Percentiles rank a stretch among this genome's conserved stretches.
Conservation (phyloP, 2,329 filamentous ascomycete species). For the Penicillium sp. region DNA sequence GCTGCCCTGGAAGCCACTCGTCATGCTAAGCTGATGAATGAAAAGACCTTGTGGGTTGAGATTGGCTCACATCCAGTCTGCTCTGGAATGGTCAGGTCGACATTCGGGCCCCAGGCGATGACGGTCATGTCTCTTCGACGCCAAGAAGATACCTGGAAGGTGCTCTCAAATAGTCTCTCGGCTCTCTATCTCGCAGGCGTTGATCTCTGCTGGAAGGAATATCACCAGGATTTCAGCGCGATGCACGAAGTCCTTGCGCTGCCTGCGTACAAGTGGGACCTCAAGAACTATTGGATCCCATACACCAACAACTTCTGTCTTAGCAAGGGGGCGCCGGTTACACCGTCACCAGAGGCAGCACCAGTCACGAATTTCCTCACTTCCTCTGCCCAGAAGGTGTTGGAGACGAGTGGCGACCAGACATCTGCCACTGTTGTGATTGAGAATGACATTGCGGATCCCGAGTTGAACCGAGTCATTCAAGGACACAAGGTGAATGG, state of each 20-base stretch:
- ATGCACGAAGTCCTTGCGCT: conserved; percentile 37
- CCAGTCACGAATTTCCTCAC: conserved; percentile 30
- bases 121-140: conserved; percentile 47
- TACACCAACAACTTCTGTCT: conserved; percentile 41
- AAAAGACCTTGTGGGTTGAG: conserved; percentile 74
- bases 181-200: conserved; percentile 43
- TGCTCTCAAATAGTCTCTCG: conserved; percentile 39
- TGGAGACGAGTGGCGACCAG: conserved; percentile 31
- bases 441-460: conserved; percentile 39
- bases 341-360: conserved; percentile 14
- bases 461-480: conserved; percentile 38
- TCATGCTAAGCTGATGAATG: conserved; percentile 55
- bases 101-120: conserved; percentile 61
- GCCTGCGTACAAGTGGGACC: conserved; percentile 43
- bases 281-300: conserved; percentile 44
- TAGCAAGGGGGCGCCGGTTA: conserved; percentile 34
- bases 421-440: conserved; percentile 34
- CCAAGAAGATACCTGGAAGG: conserved; percentile 48
- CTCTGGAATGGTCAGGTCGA: conserved; percentile 53
- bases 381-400: conserved; percentile 34
- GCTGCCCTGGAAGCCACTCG: conserved; percentile 45
- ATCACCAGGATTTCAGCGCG: conserved; percentile 44
- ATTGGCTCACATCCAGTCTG: conserved; percentile 54
- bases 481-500: conserved; percentile 43
- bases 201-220: conserved; percentile 46